Percentiles rank a stretch among this genome's conserved stretches.
phyloP scores from a whole-genome alignment of 306 rosid genomes.

The Amphicarpaea edgeworthii region DNA sequence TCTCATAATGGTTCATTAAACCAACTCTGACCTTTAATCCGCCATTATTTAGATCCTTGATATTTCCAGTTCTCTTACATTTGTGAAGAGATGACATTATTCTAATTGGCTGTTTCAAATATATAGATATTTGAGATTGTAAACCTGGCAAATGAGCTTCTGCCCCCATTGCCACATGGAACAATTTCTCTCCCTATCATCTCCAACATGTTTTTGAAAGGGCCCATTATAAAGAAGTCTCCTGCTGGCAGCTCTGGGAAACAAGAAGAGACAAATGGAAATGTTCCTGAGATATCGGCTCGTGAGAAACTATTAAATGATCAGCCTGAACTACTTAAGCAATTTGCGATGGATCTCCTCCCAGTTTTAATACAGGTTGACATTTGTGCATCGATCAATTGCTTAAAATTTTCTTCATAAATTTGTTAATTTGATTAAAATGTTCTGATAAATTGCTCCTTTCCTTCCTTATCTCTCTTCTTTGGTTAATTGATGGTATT shows the following conservation, averaged over 20 bases:
- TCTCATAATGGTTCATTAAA: slow-evolving; percentile 17
- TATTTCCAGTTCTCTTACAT: background rate
- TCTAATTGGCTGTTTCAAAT: slow-evolving; percentile 22
- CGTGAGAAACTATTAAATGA: slow-evolving; percentile 92
- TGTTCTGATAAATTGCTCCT: slow-evolving; percentile 27
- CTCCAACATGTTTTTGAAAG: slow-evolving; percentile 76
- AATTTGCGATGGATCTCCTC: slow-evolving; percentile 94
- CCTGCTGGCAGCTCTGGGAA: slow-evolving; percentile 76
- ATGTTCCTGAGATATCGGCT: slow-evolving; percentile 73
- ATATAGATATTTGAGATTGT: slow-evolving; percentile 94
- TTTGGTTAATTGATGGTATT: slow-evolving; percentile 30
- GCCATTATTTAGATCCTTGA: slow-evolving; percentile 25
- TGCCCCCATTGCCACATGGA: slow-evolving; percentile 96
- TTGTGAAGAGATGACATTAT: background rate
- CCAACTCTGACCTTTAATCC: slow-evolving; percentile 1
- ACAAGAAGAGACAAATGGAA: slow-evolving; percentile 80
- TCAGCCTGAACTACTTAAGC: slow-evolving; percentile 90
- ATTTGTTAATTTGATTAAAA: background rate
- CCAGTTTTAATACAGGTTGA: slow-evolving; percentile 89
- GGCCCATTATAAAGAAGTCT: slow-evolving; percentile 70
- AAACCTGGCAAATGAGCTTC: slow-evolving; percentile 94
- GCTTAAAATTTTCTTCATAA: slow-evolving; percentile 23
- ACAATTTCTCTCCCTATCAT: slow-evolving; percentile 80
- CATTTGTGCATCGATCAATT: slow-evolving; percentile 31
- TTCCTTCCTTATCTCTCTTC: background rate